Evolutionary conservation across 2,329 filamentous ascomycete genomes (phyloP).

Genomic region (Cadophora sp.): DNA sequence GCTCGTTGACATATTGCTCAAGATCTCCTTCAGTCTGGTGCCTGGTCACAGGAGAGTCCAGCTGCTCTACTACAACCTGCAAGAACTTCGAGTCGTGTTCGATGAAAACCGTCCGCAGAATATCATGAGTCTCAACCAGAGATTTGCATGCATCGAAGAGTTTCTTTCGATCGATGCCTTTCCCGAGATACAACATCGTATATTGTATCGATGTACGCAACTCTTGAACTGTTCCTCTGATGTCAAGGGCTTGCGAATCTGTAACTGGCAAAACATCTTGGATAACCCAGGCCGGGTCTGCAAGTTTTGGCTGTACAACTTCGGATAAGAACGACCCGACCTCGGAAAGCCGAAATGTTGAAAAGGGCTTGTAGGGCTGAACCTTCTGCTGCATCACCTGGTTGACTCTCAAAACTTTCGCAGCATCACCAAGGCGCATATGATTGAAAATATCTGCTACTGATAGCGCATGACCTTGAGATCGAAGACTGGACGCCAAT

Average conservation of each 20-base stretch:
- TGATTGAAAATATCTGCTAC: slow-evolving; percentile 52
- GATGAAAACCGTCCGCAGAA: slow-evolving; percentile 48
- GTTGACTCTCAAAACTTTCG: slow-evolving; percentile 44
- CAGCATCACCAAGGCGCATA: slow-evolving; percentile 33
- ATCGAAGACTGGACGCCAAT: slow-evolving; percentile 49
- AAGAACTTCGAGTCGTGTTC: slow-evolving; percentile 45
- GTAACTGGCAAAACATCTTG: slow-evolving; percentile 48
- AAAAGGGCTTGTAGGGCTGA: slow-evolving; percentile 46
- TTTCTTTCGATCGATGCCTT: slow-evolving; percentile 38
- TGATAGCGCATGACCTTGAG: slow-evolving; percentile 45
- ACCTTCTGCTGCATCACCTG: slow-evolving; percentile 29
- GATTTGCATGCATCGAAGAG: slow-evolving; percentile 42
- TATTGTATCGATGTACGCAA: slow-evolving; percentile 49
- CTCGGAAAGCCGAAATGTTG: slow-evolving; percentile 44
- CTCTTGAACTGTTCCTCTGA: slow-evolving; percentile 48
- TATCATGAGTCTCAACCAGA: slow-evolving; percentile 45
- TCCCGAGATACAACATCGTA: slow-evolving; percentile 45
- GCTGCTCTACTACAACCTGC: slow-evolving; percentile 45
- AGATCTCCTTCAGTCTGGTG: slow-evolving; percentile 41
- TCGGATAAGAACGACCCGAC: slow-evolving; percentile 45
- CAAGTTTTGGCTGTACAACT: slow-evolving; percentile 46
- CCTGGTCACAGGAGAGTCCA: slow-evolving; percentile 43
- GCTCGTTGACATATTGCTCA: slow-evolving; percentile 41
- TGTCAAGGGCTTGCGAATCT: slow-evolving; percentile 49
- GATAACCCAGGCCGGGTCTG: slow-evolving; percentile 47